Base-by-base conservation (phyloP, 1,139 yeast genomes). In the Hemisphaericaspora subhashii region DNA sequence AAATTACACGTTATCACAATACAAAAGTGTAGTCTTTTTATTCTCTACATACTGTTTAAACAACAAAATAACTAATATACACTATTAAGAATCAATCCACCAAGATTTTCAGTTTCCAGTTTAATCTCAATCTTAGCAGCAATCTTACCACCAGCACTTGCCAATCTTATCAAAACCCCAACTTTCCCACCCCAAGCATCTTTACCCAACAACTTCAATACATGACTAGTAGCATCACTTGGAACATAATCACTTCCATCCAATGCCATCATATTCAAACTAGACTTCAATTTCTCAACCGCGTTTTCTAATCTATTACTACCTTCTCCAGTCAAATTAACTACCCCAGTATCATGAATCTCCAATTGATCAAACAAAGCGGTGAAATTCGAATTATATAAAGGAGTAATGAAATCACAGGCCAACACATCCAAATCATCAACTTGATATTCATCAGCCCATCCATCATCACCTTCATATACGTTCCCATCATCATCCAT, bases 391-490 rank as follows among this genome's bases (percentile, higher is more conserved):
- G 94, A 87, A 47, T 85, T 79, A 60, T 81, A 89, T 23, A 88
- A 73, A 38, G 96, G 95, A 40, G 68, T 64, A 41, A 89, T 73
- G 63, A 83, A 92, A 60, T 89, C 97, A 35, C 96, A 96, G 11
- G 94, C 85, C 28, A 68, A 68, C 39, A 92, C 59, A 44, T 79
- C 83, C 57, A 90, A 71, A 46, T 85, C 85, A 60, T 90, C 97
- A 49, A 92, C 78, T 58, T 85, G 94, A 64, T 90, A 92, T 63
- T 89, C 96, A 61, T 92, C 98, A 44, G 86, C 84, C 77, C 84
- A 88, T 3, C 96, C 97, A 53, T 86, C 95, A 41, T 87, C 96
- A 40, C 72, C 77, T 24, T 72, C 74, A 44, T 77, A 85, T 37
- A 74, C 66, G 41, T 87, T 82, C 25, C 84, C 83, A 17, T 89